Percentiles rank a stretch among this genome's conserved stretches.
phyloP scores from a whole-genome alignment of 2,329 filamentous ascomycete genomes.

The Ascochyta viciae-villosae region DNA sequence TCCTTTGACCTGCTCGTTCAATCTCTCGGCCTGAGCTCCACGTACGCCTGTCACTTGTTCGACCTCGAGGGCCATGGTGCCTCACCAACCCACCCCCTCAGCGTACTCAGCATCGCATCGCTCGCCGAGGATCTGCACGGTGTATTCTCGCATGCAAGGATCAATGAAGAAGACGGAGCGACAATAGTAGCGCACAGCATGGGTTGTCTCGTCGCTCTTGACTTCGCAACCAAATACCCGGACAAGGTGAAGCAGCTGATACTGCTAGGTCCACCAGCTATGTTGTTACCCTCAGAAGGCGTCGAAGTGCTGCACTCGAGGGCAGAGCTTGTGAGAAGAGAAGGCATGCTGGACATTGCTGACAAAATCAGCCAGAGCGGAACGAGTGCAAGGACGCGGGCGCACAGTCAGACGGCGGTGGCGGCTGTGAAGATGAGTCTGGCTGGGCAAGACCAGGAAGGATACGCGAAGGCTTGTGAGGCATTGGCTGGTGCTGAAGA shows the following conservation, averaged over 20 bases:
- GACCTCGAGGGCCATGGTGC: slow-evolving; percentile 66
- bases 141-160: slow-evolving; percentile 47
- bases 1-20: slow-evolving; percentile 57
- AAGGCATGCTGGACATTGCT: slow-evolving; percentile 56
- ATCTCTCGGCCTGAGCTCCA: slow-evolving; percentile 37
- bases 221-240: slow-evolving; percentile 52
- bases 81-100: slow-evolving; percentile 59
- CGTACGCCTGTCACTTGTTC: slow-evolving; percentile 53
- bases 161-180: slow-evolving; percentile 32
- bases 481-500: slow-evolving; percentile 55
- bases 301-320: slow-evolving; percentile 41
- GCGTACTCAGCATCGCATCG: slow-evolving; percentile 53
- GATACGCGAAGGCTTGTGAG: slow-evolving; percentile 62
- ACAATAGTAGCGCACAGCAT: slow-evolving; percentile 61
- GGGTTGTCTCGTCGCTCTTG: slow-evolving; percentile 58
- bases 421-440: slow-evolving; percentile 55
- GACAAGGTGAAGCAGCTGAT: slow-evolving; percentile 54
- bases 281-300: slow-evolving; percentile 52
- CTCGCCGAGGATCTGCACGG: slow-evolving; percentile 54
- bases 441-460: slow-evolving; percentile 59
- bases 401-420: slow-evolving; percentile 50
- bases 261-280: slow-evolving; percentile 57
- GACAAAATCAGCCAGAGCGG: slow-evolving; percentile 48
- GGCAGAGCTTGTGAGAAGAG: slow-evolving; percentile 51
- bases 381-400: slow-evolving; percentile 49